Evolutionary conservation across 2,329 filamentous ascomycete species (phyloP), one percentile per base, ranked within the genome.

Genomic region (Cryphonectria radicalis): DNA sequence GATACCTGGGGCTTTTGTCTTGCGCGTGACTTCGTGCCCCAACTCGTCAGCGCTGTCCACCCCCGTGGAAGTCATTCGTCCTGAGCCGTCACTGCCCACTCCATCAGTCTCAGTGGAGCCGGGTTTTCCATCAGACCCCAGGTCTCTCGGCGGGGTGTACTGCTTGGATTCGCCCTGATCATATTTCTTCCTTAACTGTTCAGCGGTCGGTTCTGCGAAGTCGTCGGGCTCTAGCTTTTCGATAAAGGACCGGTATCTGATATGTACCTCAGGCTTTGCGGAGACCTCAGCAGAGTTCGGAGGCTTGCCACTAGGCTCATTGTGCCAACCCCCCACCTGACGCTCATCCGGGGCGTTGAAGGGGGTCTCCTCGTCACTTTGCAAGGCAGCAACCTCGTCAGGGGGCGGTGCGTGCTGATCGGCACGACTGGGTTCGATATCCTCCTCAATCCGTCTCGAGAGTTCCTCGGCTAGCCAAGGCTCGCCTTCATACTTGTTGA

Each of bases 321-420:
- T 55, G 17, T 50, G 14, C 50, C 25, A 11, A 14, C 80, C 77
- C 4, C 80, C 77, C 4, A 81, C 79, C 1, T 77, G 78, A 71
- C 84, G 85, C 55, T 81, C 77, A 69, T 80, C 74, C 63, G 87
- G 76, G 64, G 87, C 84, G 3, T 84, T 77, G 69, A 85, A 82
- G 67, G 80, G 76, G 43, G 76, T 73, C 42, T 78, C 70, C 19
- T 76, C 68, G 55, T 80, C 76, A 59, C 80, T 73, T 8, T 67
- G 69, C 0, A 17, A 28, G 32, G 74, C 72, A 7, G 77, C 74
- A 32, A 80, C 76, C 25, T 83, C 78, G 68, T 82, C 66, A 42
- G 80, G 76, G 19, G 82, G 77, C n/a, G 81, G 79, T 62, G 80
- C 78, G 57, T 72, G 1, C 77, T 80, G 13, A 74, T 69, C 57